Evolutionary conservation across 1,139 yeast species (phyloP).

Genomic region (Lodderomyces margitis): DNA sequence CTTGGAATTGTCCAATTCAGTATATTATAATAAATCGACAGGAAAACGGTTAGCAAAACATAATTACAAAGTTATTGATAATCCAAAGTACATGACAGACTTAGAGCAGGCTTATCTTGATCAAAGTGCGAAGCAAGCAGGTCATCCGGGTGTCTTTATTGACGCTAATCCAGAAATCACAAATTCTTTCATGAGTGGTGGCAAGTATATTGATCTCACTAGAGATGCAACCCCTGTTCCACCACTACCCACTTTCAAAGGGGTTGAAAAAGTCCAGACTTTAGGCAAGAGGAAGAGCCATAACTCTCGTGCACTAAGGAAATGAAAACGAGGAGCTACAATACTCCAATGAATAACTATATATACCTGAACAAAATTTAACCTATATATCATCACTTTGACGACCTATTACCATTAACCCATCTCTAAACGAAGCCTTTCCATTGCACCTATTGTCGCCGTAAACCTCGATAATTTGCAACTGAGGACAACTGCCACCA

Average conservation of each 20-base stretch:
- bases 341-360: neutral
- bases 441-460: slow-evolving; percentile 72
- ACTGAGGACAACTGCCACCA: slow-evolving; percentile 55
- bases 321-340: slow-evolving; percentile 10
- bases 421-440: slow-evolving; percentile 50
- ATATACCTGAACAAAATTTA: neutral
- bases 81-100: neutral
- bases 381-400: slow-evolving; percentile 40
- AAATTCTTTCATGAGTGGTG: slow-evolving; percentile 38
- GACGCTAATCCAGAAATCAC: slow-evolving; percentile 57
- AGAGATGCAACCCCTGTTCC: slow-evolving; percentile 26
- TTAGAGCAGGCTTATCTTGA: slow-evolving; percentile 31
- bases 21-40: slow-evolving; percentile 26
- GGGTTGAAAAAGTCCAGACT: slow-evolving; percentile 53
- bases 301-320: neutral
- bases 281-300: neutral
- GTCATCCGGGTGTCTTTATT: slow-evolving; percentile 56
- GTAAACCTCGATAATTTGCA: slow-evolving; percentile 70
- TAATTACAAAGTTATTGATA: slow-evolving; percentile 18
- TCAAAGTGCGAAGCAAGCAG: slow-evolving; percentile 44
- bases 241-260: slow-evolving; percentile 55
- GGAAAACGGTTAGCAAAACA: slow-evolving; percentile 23
- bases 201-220: slow-evolving; percentile 24
- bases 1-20: slow-evolving; percentile 27
- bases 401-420: slow-evolving; percentile 69